Evolutionary conservation across 306 rosid species (phyloP).

Genomic region (Arachis hypogaea): DNA sequence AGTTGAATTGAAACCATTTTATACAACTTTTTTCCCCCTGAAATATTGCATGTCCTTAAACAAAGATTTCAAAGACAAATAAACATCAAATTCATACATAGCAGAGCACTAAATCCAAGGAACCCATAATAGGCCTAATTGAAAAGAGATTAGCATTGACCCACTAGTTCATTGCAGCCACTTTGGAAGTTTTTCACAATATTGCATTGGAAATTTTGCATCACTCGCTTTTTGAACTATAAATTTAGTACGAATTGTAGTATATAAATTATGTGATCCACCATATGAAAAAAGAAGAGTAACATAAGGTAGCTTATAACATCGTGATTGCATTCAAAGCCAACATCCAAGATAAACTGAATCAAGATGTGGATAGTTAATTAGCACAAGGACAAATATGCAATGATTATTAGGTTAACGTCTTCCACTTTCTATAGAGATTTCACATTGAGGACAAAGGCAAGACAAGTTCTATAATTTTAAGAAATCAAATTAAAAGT

Average conservation of each 20-base stretch:
- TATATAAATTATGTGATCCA: not conserved
- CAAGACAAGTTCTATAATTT: not conserved
- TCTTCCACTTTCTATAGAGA: constrained; percentile 10
- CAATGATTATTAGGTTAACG: constrained; percentile 20
- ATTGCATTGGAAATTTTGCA: too few relatives aligned
- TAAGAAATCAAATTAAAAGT: constrained; percentile 28
- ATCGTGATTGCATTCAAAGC: constrained; percentile 2
- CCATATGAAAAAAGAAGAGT: too few relatives aligned
- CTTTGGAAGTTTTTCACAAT: too few relatives aligned
- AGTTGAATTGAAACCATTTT: too few relatives aligned
- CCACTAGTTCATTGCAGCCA: too few relatives aligned
- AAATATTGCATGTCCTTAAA: too few relatives aligned
- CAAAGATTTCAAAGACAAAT: too few relatives aligned
- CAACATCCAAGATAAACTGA: constrained; percentile 4
- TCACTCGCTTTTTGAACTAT: not conserved
- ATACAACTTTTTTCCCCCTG: too few relatives aligned
- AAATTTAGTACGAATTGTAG: not conserved
- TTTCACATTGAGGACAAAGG: not conserved
- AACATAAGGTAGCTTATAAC: not conserved
- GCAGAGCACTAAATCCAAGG: too few relatives aligned
- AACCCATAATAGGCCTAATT: too few relatives aligned
- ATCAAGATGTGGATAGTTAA: constrained; percentile 16
- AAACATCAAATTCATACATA: too few relatives aligned
- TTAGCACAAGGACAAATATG: constrained; percentile 8
- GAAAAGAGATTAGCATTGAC: too few relatives aligned